phyloP scores from a whole-genome alignment of 2,329 filamentous ascomycete genomes.

The Aspergillus viridinutans region DNA sequence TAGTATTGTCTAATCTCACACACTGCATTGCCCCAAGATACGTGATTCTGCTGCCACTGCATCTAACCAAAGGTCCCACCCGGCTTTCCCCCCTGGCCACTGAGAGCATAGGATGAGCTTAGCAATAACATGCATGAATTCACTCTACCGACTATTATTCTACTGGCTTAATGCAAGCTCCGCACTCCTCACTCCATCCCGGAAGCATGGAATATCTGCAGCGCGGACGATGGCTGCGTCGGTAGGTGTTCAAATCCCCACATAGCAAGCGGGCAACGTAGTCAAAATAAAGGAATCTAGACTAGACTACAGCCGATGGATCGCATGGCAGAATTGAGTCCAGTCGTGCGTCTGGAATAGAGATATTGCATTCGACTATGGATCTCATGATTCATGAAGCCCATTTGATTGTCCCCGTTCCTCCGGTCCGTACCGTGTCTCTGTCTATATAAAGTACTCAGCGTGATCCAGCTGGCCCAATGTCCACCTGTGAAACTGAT shows the following conservation, averaged over 20 bases:
- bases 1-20: background rate
- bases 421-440: background rate
- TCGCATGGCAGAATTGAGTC: background rate
- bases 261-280: too few species aligned
- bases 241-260: background rate
- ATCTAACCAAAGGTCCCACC: background rate
- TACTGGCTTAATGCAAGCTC: background rate
- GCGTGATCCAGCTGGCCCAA: too few species aligned
- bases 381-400: background rate
- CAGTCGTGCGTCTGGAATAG: background rate
- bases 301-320: background rate
- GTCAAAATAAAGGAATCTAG: too few species aligned
- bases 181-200: background rate
- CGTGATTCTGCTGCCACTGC: background rate
- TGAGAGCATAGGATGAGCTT: background rate
- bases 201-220: background rate
- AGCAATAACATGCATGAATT: background rate
- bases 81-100: too few species aligned
- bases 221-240: too few species aligned
- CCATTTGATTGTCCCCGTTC: background rate
- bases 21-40: too few species aligned
- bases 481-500: background rate
- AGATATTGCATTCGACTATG: background rate
- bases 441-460: background rate
- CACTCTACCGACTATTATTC: background rate